These are phyloP conservation scores for Malassezia vespertilionis DNA, from an alignment of 1,284 basidiomycete genomes.

Conservation along the genomic window DNA sequence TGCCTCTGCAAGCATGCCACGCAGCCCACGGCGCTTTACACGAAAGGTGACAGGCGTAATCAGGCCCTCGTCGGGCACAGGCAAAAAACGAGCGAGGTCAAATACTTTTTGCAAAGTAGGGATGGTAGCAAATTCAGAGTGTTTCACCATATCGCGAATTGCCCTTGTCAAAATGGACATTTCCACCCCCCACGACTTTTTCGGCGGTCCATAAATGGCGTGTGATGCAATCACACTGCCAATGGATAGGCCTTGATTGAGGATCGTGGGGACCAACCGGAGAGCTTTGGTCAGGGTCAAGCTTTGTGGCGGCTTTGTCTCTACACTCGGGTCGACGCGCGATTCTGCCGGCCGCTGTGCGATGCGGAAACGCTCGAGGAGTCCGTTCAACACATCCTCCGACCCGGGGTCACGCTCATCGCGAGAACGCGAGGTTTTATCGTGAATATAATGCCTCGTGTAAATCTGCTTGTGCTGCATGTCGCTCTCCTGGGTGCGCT, in stretches of 20 bases:
- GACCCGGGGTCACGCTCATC: constrained; percentile 17
- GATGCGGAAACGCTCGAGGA: constrained; percentile 39
- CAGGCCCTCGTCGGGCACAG: constrained; percentile 81
- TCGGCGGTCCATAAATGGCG: constrained; percentile 58
- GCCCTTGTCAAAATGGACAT: constrained; percentile 56
- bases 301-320: constrained; percentile 23
- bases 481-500: too few relatives aligned
- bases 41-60: constrained; percentile 88
- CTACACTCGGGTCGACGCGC: constrained; percentile 32
- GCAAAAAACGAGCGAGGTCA: constrained; percentile 68
- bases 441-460: constrained; percentile 15
- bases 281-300: constrained; percentile 38
- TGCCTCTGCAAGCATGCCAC: constrained; percentile 64
- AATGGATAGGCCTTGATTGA: constrained; percentile 39
- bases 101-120: constrained; percentile 60
- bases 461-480: too few relatives aligned
- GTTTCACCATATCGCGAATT: constrained; percentile 71
- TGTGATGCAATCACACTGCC: constrained; percentile 42
- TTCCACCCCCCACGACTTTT: constrained; percentile 75
- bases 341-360: constrained; percentile 31
- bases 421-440: background rate
- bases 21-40: constrained; percentile 62
- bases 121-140: constrained; percentile 76
- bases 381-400: constrained; percentile 24
- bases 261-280: constrained; percentile 41